Evolutionary conservation across 257 asterid species (phyloP).

Genomic region (Nicotiana undulata): DNA sequence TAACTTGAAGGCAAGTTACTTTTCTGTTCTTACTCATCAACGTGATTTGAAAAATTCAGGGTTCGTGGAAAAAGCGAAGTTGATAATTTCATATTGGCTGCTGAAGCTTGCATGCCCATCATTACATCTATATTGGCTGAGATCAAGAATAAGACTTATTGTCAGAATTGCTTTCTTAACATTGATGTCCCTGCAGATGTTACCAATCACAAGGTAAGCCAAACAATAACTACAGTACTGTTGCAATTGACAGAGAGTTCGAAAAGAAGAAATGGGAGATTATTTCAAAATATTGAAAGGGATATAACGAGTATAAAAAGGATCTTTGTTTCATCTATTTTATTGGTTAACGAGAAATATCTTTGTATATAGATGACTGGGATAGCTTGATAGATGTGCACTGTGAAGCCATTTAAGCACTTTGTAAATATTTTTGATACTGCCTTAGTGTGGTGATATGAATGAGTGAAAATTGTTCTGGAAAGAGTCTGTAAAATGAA

Average conservation of each 20-base stretch:
- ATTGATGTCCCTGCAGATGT: conserved; percentile 71
- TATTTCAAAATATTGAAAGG: background rate
- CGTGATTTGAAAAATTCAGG: conserved; percentile 29
- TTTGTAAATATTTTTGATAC: no score
- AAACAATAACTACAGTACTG: background rate
- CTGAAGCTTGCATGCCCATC: conserved; percentile 79
- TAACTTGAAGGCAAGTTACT: background rate
- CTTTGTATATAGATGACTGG: background rate
- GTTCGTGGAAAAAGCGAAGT: conserved; percentile 48
- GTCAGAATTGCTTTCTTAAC: conserved; percentile 58
- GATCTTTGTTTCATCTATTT: background rate
- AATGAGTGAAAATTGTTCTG: no score
- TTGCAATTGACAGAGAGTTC: background rate
- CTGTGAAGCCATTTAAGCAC: no score
- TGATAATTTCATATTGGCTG: conserved; percentile 57
- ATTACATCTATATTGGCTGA: conserved; percentile 41
- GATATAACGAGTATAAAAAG: background rate
- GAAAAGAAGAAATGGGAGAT: background rate
- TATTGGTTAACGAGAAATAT: no score
- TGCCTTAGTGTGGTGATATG: no score
- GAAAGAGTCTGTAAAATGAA: no score
- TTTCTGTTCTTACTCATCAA: background rate
- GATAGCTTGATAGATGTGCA: background rate
- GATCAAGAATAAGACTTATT: conserved; percentile 51
- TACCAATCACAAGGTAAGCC: conserved; percentile 50